A percentile compares a stretch with the other conserved stretches of the same genome.
Evolutionary conservation across 768 basidiomycete genomes (phyloP).

Genomic region (Rickenella mellea): DNA sequence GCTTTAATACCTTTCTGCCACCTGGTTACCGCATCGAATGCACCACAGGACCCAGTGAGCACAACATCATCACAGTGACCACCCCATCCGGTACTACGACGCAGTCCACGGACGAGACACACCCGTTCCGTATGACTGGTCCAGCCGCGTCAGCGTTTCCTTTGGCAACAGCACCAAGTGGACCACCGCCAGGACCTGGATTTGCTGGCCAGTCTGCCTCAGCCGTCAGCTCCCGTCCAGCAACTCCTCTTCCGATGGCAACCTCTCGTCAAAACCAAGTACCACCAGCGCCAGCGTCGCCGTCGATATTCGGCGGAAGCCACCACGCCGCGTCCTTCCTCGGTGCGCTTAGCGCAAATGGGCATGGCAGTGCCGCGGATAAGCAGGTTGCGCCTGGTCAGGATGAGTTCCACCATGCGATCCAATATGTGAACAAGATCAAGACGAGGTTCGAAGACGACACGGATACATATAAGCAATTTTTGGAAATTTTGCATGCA

Average conservation of each 20-base stretch:
- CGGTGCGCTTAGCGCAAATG: slow-evolving; percentile 35
- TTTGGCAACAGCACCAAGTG: neutral
- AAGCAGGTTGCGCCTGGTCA: slow-evolving; percentile 41
- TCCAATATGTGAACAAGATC: slow-evolving; percentile 97
- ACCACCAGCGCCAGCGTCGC: neutral
- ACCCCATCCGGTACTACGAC: slow-evolving; percentile 68
- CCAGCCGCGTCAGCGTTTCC: neutral
- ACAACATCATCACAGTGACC: slow-evolving; percentile 71
- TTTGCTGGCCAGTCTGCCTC: slow-evolving; percentile 9
- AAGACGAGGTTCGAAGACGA: slow-evolving; percentile 85
- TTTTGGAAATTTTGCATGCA: slow-evolving; percentile 79
- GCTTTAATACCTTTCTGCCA: slow-evolving; percentile 96
- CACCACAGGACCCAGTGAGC: slow-evolving; percentile 59
- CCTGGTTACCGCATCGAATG: slow-evolving; percentile 90
- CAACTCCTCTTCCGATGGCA: slow-evolving; percentile 8
- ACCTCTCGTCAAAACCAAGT: no score
- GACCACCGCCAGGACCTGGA: slow-evolving; percentile 17
- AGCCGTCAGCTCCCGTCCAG: slow-evolving; percentile 12
- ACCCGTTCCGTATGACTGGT: neutral
- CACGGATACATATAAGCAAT: slow-evolving; percentile 87
- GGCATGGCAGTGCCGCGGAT: slow-evolving; percentile 13
- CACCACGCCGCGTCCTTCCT: slow-evolving; percentile 51
- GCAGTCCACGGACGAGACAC: slow-evolving; percentile 39
- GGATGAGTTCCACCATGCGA: slow-evolving; percentile 82
- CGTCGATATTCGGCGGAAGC: no score